A percentile compares a stretch with the other conserved stretches of the same genome.
phyloP scores from a whole-genome alignment of 345 rosid genomes.

The Pugionium dolabratum region DNA sequence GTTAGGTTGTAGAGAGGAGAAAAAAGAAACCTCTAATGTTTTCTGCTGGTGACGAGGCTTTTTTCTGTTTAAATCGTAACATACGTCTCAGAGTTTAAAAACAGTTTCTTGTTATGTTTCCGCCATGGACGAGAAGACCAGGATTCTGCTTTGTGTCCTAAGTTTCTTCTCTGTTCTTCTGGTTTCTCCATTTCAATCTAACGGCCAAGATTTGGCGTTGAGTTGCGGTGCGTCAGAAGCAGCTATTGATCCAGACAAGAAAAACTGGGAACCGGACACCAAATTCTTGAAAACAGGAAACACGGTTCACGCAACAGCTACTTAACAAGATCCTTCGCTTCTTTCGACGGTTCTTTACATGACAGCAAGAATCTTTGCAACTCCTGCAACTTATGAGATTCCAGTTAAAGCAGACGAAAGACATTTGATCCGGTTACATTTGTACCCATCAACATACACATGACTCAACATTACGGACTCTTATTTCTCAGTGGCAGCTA shows the following conservation, averaged over 20 bases:
- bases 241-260: conserved; percentile 59
- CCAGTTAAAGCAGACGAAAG: conserved; percentile 48
- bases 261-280: conserved; percentile 60
- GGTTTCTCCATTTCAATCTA: conserved; percentile 32
- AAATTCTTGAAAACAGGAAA: conserved; percentile 46
- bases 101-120: not conserved
- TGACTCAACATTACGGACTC: conserved; percentile 50
- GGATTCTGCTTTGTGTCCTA: conserved; percentile 31
- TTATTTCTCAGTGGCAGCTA: conserved; percentile 59
- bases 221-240: conserved; percentile 55
- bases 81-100: no score
- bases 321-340: conserved; percentile 69
- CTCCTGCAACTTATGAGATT: conserved; percentile 56
- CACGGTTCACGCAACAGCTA: conserved; percentile 48
- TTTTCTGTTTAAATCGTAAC: not conserved
- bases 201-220: conserved; percentile 39
- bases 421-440: conserved; percentile 56
- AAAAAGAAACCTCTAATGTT: conserved; percentile 42
- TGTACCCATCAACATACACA: conserved; percentile 64
- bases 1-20: conserved; percentile 39
- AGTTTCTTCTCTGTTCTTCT: conserved; percentile 39
- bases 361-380: conserved; percentile 66
- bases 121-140: conserved; percentile 46
- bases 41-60: conserved; percentile 47
- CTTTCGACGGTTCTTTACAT: conserved; percentile 64